Evolutionary conservation across 2,329 filamentous ascomycete genomes (phyloP), one percentile per base, ranked within the genome.

Genomic region (Sporothrix inflata): DNA sequence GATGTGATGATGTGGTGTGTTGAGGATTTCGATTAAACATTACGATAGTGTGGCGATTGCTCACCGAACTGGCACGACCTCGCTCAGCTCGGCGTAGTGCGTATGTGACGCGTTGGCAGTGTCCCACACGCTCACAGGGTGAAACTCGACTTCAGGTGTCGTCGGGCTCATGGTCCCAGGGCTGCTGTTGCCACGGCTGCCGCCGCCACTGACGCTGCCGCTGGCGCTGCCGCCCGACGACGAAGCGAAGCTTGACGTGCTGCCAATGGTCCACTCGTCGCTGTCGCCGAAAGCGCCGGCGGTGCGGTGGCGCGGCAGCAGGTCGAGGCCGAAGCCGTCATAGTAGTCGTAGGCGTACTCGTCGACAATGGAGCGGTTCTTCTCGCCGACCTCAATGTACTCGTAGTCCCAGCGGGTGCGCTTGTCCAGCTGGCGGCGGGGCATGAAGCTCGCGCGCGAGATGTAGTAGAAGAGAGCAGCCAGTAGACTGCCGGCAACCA

Each of bases 341-440:
- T 81, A 82, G 68, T 82, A 79, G 69, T 83, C 82, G 71, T 82
- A 82, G 77, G 86, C 83, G 76, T 75, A 75, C 71, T 87, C 85
- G 76, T 75, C 74, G 21, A 87, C 85, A 1, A 76, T 61, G 7
- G 73, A 71, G 24, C 76, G 69, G 12, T 74, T 72, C 72, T 77
- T 77, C 57, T 97, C 92, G 77, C 95, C 95, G 73, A 91, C 83
- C 83, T 98, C 94, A 74, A 97, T 90, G 77, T 94, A 97, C 78
- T 98, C 94, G 82, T 98, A 98, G 77, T 98, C 93, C 94, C 94
- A 98, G 74, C 95, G 90, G 82, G 92, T 93, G 76, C 88, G 87
- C 87, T 98, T 98, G 82, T 94, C 94, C 69, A 87, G 82, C 81
- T 98, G 95, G 73, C 93, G 86, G 73, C 92, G 90, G 4, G 95